Evolutionary conservation across 169 alveolate genomes (phyloP), one percentile per base, ranked within the genome.

Genomic region (Plasmodium gaboni): DNA sequence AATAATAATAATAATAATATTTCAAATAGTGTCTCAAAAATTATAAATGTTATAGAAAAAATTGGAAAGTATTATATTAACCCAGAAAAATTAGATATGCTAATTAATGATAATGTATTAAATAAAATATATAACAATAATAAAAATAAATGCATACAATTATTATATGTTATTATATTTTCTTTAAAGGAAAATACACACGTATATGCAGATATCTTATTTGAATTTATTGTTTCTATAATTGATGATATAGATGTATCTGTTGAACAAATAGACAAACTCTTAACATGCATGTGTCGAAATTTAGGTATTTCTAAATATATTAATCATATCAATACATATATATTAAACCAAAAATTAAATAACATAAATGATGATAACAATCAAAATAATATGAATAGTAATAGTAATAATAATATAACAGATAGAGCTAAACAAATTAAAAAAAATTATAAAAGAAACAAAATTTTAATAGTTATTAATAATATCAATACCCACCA

Each of bases 261-360:
- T 1, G 17, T 15, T 46, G 92, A 85, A 24, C 85, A 69, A 63
- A 85, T 85, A 7, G 92, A 85, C 26, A 69, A 53, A 50, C 60
- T 85, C 1, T 53, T 85, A 24, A 59, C 76, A 12, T 71, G 92
- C 13, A 42, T 85, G 74, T 69, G 87, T 69, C 70, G 69, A 38
- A 85, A 69, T 50, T 10, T 85, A 19, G 92, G 92, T 1, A 85
- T 85, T 60, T 85, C 92, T 0, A 70, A 70, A 59, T 85, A 70
- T 44, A 85, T 85, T 26, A 73, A 50, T 26, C 69, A 59, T 9
- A 85, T 85, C n/a, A 85, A 85, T n/a, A 65, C 48, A 32, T 71
- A 53, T 73, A 70, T 85, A n/a, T 44, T 85, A 55, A 85, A 26
- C 5, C 76, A 85, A 38, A 69, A 61, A 17, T 19, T 85, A 28